Conservation (phyloP, 805 yeast genomes). For the Torulaspora indica region DNA sequence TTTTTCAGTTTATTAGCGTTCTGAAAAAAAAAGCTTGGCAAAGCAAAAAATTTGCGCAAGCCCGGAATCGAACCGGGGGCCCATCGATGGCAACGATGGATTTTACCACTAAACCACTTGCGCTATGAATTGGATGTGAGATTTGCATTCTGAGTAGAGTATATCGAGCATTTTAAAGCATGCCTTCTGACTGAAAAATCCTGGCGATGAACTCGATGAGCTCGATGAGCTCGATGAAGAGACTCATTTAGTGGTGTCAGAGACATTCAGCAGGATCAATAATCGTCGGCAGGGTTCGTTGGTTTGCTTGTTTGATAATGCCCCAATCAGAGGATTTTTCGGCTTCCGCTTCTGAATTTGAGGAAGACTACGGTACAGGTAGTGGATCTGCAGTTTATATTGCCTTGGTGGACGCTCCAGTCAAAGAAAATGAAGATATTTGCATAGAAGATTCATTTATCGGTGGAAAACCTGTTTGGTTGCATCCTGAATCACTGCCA, state of each 20-base stretch:
- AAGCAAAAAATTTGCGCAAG: conserved; percentile 24
- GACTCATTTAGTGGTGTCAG: no score
- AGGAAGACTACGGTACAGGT: conserved; percentile 20
- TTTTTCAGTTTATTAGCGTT: not conserved
- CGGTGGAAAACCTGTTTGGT: conserved; percentile 77
- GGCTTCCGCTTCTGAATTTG: conserved; percentile 21
- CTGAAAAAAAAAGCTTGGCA: not conserved
- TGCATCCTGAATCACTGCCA: conserved; percentile 57
- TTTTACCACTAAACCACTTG: conserved; percentile 34
- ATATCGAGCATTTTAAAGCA: not conserved
- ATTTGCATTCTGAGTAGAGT: not conserved
- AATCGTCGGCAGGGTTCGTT: not conserved
- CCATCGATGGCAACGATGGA: conserved; percentile 34
- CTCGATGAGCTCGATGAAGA: no score
- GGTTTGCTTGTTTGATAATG: conserved; percentile 2
- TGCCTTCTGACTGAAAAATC: not conserved
- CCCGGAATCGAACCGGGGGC: conserved; percentile 36
- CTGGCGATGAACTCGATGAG: not conserved
- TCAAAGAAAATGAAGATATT: conserved; percentile 44
- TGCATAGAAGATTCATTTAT: conserved; percentile 65
- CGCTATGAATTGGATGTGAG: conserved; percentile 12
- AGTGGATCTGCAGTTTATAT: conserved; percentile 42
- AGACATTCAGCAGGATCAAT: not conserved
- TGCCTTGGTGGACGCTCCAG: conserved; percentile 64
- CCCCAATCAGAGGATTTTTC: conserved; percentile 14